Evolutionary conservation across 176 grass and related monocot species (phyloP), one percentile per base, ranked within the genome.

Genomic region (Oryza rufipogon): DNA sequence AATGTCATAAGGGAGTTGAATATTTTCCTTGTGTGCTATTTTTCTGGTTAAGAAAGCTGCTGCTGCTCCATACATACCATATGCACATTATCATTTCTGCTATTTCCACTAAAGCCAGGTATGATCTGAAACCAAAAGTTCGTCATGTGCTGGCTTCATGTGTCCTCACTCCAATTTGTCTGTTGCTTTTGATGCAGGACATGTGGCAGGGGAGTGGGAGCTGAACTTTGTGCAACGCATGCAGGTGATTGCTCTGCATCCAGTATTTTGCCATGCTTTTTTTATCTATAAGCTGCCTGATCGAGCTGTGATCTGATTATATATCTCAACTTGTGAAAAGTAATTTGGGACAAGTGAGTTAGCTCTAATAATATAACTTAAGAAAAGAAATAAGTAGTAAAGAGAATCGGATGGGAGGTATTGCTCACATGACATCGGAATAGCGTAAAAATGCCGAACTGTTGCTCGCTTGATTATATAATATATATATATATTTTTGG

Each of bases 21-120:
- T 69, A 11, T 56, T 81, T 23, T 51, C 44, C 51, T 70, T 61
- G 60, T 61, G 60, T 9, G 42, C 44, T 3, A 30, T 39, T 39
- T 39, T 39, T 28, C 32, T 13, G 11, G 66, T 46, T 7, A 15
- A 2, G 38, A 39, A 39, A 39, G 38, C 33, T 34, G 33, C 33
- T 34, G 28, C 36, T 75, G 2, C 36, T 61, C 22, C 64, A 34
- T 36, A 2, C 38, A 15, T 11, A 14, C 4, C 48, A 16, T 16
- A 51, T 16, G 48, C 64, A 48, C 39, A 13, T 81, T 81, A 68
- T 46, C 48, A 76, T 68, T 60, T 80, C 3, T 30, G 22, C 60
- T 56, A 7, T 48, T 66, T 73, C 4, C 32, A 8, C 26, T 54
- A 26, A 47, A 70, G 12, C 54, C 42, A 66, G 54, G 16, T 23